A percentile compares a stretch with the other conserved stretches of the same genome.
Conservation (phyloP, 768 basidiomycete genomes). For the Russula lepida region DNA sequence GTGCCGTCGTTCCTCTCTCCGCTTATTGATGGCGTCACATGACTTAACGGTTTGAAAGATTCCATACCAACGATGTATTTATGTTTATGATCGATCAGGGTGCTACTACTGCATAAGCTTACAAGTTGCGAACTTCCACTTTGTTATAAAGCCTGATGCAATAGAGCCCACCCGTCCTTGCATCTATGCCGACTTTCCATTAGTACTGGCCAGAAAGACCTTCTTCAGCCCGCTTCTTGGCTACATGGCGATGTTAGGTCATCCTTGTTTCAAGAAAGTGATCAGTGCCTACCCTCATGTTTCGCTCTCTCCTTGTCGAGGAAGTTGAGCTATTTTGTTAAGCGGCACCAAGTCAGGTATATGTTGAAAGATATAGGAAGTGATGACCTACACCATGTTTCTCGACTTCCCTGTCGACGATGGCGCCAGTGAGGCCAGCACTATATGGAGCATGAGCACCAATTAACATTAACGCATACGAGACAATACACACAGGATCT, state of each 20-base stretch:
- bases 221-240: not conserved
- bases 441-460: constrained; percentile 24
- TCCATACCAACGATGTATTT: not conserved
- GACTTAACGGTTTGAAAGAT: not conserved
- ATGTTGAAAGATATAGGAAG: not conserved
- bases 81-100: not conserved
- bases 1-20: not conserved
- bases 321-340: constrained; percentile 33
- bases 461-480: not conserved
- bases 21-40: not conserved
- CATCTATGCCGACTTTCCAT: not conserved
- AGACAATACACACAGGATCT: constrained; percentile 34
- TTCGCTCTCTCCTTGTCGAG: constrained; percentile 39
- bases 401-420: constrained; percentile 47
- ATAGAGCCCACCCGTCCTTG: not conserved
- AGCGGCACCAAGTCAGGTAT: not conserved
- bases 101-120: not conserved
- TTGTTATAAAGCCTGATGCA: not conserved
- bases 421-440: constrained; percentile 47
- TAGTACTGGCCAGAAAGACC: not conserved
- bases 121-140: not conserved
- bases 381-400: constrained; percentile 44
- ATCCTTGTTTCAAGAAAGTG: not conserved
- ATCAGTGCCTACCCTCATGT: constrained; percentile 25
- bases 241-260: not conserved